phyloP scores from a whole-genome alignment of 2,329 filamentous ascomycete species.

The Byssochlamys sp. region DNA sequence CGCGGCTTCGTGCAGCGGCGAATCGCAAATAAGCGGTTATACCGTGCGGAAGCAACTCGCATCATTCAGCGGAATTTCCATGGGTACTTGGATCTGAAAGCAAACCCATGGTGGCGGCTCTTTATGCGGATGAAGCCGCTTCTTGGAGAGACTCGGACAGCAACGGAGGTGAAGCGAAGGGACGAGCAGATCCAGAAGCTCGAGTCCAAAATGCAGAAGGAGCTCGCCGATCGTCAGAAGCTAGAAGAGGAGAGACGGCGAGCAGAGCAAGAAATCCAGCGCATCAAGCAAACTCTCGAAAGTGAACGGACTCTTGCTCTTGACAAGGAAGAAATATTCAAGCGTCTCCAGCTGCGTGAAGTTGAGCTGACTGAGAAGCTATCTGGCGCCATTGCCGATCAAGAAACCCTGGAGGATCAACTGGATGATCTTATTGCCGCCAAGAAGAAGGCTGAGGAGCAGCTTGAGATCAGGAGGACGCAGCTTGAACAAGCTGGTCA shows the following conservation, averaged over 20 bases:
- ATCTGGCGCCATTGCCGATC: conserved; percentile 80
- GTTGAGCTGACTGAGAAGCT: conserved; percentile 87
- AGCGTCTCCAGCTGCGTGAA: conserved; percentile 85
- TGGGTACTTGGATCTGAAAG: conserved; percentile 77
- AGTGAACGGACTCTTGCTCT: conserved; percentile 90
- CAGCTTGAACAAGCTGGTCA: conserved; percentile 86
- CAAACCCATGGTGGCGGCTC: conserved; percentile 95
- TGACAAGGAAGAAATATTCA: conserved; percentile 98
- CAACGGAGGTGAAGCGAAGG: conserved; percentile 84
- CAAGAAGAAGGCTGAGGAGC: conserved; percentile 78
- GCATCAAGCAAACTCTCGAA: conserved; percentile 86
- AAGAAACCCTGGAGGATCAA: conserved; percentile 87
- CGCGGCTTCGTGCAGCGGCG: conserved; percentile 82
- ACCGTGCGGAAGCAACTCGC: conserved; percentile 83
- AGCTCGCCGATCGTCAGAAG: conserved; percentile 63
- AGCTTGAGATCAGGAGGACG: conserved; percentile 65
- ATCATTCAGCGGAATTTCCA: conserved; percentile 94
- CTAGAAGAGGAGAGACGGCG: conserved; percentile 86
- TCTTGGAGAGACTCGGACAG: conserved; percentile 80
- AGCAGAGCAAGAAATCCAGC: conserved; percentile 74
- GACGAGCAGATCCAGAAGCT: conserved; percentile 88
- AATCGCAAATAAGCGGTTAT: conserved; percentile 83
- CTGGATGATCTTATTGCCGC: conserved; percentile 78
- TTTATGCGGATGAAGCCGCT: conserved; percentile 92
- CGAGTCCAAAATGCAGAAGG: conserved; percentile 70